Base-by-base conservation (phyloP, 2,329 filamentous ascomycete species). In the Neonectria magnoliae region DNA sequence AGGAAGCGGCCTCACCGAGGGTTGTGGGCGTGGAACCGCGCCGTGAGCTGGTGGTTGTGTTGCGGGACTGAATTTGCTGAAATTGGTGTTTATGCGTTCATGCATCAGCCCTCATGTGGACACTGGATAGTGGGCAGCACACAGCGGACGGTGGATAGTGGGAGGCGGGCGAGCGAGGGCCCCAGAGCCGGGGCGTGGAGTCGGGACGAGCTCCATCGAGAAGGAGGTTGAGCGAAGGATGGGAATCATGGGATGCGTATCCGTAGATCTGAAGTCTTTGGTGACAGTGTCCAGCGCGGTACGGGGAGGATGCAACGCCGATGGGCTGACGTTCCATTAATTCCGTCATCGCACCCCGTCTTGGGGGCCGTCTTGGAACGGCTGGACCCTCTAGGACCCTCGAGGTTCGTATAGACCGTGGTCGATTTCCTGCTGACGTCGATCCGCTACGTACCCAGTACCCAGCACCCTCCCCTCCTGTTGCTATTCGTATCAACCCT, bases 51-150 rank as follows among this genome's bases (percentile, higher is more conserved):
- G 66, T 38, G 14, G 36, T 38, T 38, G 36, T 38, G 36, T 62
- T 65, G 61, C 67, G 72, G 72, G 72, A 71, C 71, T 65, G 59
- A 74, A 42, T 10, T 42, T 42, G 38, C 59, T 73, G 66, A 74
- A 74, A 74, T 74, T 74, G 71, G 25, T 58, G 52, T 74, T 74
- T 72, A 74, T 74, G 72, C 72, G 73, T 74, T 74, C 72, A 74
- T 74, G 72, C 72, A 62, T 64, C 53, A 29, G 60, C 59, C 51
- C 50, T 41, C 36, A 25, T 31, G 54, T 29, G 47, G 22, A 42
- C 38, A 42, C n/a, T 42, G 38, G 38, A 38, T 38, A 38, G 36
- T 33, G 31, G 33, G 33, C 13, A 36, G 33, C 13, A 13, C 33
- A 36, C 33, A 14, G 33, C 14, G 36, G 14, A n/a, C 36, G 16